Base-by-base conservation (phyloP, 2,329 filamentous ascomycete species). In the Didymella keratinophila region DNA sequence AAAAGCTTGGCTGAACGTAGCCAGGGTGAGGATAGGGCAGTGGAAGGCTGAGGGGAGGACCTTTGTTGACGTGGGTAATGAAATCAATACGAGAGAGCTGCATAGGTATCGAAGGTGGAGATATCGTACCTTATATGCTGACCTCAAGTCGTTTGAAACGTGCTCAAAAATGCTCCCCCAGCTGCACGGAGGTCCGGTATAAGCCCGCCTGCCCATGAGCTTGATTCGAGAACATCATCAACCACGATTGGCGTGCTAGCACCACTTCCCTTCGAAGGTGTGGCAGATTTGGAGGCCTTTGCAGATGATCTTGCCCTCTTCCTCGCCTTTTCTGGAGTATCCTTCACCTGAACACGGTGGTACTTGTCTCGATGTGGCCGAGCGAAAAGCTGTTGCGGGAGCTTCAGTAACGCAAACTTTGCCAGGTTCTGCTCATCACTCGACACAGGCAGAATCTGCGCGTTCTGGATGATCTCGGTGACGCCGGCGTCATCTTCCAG, bases 401-500 rank as follows among this genome's bases (percentile, higher is more conserved):
- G 66, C 8, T 75, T 65, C 8, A 84, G 62, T 20, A 68, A 62
- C 6, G 81, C 81, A 68, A 81, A 80, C 52, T 78, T 79, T 2
- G 63, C 66, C 6, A 67, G 6, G 0, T 74, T 76, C 5, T 60
- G 39, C 11, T 62, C 60, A 56, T 80, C 77, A 2, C 68, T 62
- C 14, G 74, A 71, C 1, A 81, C 69, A 39, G 78, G 73, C 20
- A 88, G 63, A 30, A 85, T 79, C 10, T 77, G 72, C 44, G 86
- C 84, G 18, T 81, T 80, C 61, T 86, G 81, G 4, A 89, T 87
- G 56, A 89, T 87, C 4, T 81, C 77, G 27, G 79, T 80, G 74
- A 89, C 86, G 1, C 81, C 81, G 2, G 74, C 78, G 63, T 89
- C 86, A 50, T 88, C 85, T 14, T 88, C 79, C 11, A 87, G 71